A percentile compares a stretch with the other conserved stretches of the same genome.
These are phyloP conservation scores for Mortierella alpina DNA, from an alignment of 192 early-diverging fungal genomes.

Conservation along the genomic window DNA sequence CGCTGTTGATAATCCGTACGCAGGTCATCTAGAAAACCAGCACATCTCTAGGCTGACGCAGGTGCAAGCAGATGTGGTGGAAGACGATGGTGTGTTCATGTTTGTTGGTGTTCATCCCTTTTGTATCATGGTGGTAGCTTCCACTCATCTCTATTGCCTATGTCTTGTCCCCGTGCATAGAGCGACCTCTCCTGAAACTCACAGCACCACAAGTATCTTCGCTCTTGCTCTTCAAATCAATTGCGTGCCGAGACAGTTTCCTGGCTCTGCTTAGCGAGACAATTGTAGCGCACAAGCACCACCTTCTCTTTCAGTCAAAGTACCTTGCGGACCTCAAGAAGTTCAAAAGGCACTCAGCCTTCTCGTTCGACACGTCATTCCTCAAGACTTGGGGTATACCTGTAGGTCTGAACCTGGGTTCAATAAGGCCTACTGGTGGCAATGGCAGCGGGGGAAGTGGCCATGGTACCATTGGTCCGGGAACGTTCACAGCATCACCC, in stretches of 20 bases:
- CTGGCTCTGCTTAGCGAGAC: constrained; percentile 21
- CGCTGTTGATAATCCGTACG: constrained; percentile 23
- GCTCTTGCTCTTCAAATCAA: constrained; percentile 25
- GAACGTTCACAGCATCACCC: constrained; percentile 20
- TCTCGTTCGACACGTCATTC: constrained; percentile 49
- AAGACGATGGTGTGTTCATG: constrained; percentile 21
- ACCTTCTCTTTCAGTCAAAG: constrained; percentile 49
- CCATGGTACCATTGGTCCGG: constrained; percentile 8
- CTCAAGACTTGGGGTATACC: constrained; percentile 52
- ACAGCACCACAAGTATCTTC: constrained; percentile 23
- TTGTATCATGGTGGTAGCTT: neutral
- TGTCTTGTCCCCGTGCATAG: neutral
- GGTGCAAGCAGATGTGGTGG: constrained; percentile 34
- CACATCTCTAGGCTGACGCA: constrained; percentile 36
- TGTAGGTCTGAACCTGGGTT: constrained; percentile 36
- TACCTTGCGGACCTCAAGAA: constrained; percentile 50
- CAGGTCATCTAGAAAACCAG: constrained; percentile 44
- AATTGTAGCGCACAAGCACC: constrained; percentile 35
- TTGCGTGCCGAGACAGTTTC: constrained; percentile 15
- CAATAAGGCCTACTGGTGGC: constrained; percentile 12
- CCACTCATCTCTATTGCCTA: neutral
- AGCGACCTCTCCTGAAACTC: constrained; percentile 25
- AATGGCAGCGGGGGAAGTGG: neutral
- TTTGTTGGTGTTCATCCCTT: neutral
- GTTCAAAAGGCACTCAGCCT: constrained; percentile 49